Evolutionary conservation across 345 rosid species (phyloP).

Genomic region (Raphanus sativus): DNA sequence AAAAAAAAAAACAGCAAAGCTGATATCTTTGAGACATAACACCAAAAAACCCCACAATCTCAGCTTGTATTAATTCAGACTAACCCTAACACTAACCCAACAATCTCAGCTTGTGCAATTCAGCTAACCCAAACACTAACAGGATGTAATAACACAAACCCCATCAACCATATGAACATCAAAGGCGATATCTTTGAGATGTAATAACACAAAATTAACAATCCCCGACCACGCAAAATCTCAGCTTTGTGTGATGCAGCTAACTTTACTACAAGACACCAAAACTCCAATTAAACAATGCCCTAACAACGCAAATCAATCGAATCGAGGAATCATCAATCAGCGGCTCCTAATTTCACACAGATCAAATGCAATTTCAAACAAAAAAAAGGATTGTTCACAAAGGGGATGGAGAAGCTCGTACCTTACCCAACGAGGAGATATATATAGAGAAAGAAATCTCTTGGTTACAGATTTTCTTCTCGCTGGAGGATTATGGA

Average conservation of each 20-base stretch:
- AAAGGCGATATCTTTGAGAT: too few species aligned
- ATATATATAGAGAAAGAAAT: neutral
- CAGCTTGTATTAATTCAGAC: conserved; percentile 4
- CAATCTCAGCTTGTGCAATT: conserved; percentile 1
- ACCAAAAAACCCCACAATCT: neutral
- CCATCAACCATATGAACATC: neutral
- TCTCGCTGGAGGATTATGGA: conserved; percentile 22
- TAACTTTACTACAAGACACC: neutral
- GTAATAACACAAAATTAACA: too few species aligned
- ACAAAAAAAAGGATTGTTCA: neutral
- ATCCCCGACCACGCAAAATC: neutral
- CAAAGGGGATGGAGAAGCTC: neutral
- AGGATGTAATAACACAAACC: neutral
- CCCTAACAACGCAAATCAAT: neutral
- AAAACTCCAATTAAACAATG: neutral
- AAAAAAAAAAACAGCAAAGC: neutral
- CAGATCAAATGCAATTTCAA: neutral
- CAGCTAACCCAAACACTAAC: neutral
- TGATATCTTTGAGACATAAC: neutral
- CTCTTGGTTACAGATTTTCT: conserved; percentile 13
- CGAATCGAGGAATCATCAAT: neutral
- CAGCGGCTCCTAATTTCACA: neutral
- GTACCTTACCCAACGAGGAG: conserved; percentile 25
- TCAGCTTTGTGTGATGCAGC: neutral
- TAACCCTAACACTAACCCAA: neutral